Percentiles rank a stretch among this genome's conserved stretches.
Conservation (phyloP, 2,329 filamentous ascomycete species). For the Beauveria bassiana region DNA sequence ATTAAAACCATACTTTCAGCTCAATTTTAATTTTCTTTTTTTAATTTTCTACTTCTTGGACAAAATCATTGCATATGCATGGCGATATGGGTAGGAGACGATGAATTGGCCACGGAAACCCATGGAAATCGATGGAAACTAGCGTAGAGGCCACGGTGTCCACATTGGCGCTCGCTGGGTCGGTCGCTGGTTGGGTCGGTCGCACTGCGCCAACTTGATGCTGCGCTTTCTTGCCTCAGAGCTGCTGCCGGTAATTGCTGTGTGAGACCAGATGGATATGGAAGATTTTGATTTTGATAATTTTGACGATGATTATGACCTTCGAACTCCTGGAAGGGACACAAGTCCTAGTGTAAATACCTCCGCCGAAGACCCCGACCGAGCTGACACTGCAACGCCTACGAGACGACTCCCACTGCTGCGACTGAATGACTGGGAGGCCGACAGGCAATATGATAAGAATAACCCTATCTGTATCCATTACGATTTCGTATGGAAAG, state of each 20-base stretch:
- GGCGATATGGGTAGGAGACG: not conserved
- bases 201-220: not conserved
- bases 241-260: not conserved
- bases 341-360: too few relatives aligned
- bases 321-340: too few relatives aligned
- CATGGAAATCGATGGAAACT: not conserved
- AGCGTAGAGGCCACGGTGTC: not conserved
- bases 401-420: too few relatives aligned
- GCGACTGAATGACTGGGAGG: too few relatives aligned
- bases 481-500: too few relatives aligned
- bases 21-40: not conserved
- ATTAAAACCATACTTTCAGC: not conserved
- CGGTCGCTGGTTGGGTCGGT: slow-evolving; percentile 4
- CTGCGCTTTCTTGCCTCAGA: not conserved
- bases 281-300: not conserved
- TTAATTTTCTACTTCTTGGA: not conserved
- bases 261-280: not conserved
- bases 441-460: too few relatives aligned
- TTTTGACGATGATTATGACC: too few relatives aligned
- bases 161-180: not conserved
- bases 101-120: slow-evolving; percentile 1
- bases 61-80: not conserved
- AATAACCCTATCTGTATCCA: too few relatives aligned
- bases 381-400: too few relatives aligned
- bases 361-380: too few relatives aligned